Evolutionary conservation across 2,329 filamentous ascomycete species (phyloP).

Genomic region (Cladorrhinum sp.): DNA sequence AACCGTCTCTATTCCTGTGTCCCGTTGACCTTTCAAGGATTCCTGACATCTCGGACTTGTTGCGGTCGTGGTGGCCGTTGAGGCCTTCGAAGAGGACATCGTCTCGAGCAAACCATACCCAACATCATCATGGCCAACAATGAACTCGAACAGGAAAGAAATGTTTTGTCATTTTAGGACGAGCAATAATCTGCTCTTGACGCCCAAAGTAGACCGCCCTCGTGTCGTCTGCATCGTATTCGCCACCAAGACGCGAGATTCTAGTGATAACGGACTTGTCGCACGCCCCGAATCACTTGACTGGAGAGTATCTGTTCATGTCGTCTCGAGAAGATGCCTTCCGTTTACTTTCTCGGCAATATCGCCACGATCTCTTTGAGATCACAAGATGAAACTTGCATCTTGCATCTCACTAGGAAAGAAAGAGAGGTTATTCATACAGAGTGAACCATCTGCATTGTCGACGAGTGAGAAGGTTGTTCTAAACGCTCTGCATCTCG

Average conservation of each 20-base stretch:
- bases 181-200: too few relatives aligned
- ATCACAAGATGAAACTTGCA: too few relatives aligned
- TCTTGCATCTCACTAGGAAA: not conserved
- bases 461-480: not conserved
- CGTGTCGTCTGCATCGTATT: not conserved
- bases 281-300: not conserved
- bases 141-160: too few relatives aligned
- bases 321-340: too few relatives aligned
- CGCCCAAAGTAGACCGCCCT: too few relatives aligned
- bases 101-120: not conserved
- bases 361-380: too few relatives aligned
- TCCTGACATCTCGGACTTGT: not conserved
- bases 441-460: not conserved
- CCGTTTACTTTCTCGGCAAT: not conserved
- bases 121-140: too few relatives aligned
- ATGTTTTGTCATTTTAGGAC: not conserved
- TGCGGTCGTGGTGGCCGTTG: not conserved
- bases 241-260: not conserved
- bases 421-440: not conserved
- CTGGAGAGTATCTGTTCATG: not conserved
- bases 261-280: not conserved
- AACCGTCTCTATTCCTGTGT: not conserved
- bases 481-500: not conserved
- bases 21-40: not conserved
- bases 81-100: not conserved